A percentile compares a stretch with the other conserved stretches of the same genome.
phyloP scores from a whole-genome alignment of 352 stramenopile species.

The Nothophytophthora sp. region DNA sequence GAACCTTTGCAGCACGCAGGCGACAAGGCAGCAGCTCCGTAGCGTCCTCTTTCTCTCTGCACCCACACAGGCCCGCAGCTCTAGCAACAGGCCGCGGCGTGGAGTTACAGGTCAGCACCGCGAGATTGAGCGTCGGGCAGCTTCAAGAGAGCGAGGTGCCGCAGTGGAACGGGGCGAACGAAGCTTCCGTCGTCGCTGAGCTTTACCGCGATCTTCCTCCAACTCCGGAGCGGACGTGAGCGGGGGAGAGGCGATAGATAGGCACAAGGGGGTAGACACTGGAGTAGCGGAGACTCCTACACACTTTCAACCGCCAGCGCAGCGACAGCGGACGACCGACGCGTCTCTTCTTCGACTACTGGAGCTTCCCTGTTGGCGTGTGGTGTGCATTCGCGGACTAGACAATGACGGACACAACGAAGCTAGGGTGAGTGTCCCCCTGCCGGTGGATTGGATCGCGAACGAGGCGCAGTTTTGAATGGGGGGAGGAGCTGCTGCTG shows the following conservation, averaged over 20 bases:
- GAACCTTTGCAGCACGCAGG: constrained; percentile 31
- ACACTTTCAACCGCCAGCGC: too few species aligned
- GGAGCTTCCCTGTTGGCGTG: too few species aligned
- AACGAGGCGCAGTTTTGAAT: neutral
- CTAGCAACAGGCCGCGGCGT: constrained; percentile 3
- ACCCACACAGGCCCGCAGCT: neutral
- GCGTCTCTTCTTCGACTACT: neutral
- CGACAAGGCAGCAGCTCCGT: too few species aligned
- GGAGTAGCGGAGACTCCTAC: too few species aligned
- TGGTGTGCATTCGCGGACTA: constrained; percentile 24
- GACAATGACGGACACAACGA: constrained; percentile 47
- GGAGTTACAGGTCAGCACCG: neutral
- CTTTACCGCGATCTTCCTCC: too few species aligned
- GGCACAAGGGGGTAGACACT: too few species aligned
- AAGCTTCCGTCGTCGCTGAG: too few species aligned
- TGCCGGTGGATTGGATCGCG: neutral
- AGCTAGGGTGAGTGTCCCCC: constrained; percentile 35
- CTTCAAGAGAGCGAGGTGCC: neutral
- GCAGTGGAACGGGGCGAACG: too few species aligned
- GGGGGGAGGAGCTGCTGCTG: neutral
- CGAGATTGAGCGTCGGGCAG: neutral
- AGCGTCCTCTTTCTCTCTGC: constrained; percentile 5
- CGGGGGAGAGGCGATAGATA: too few species aligned
- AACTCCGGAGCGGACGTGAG: too few species aligned
- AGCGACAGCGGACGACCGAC: neutral